Percentiles rank a stretch among this genome's conserved stretches.
Conservation (phyloP, 306 rosid genomes). For the Albizia julibrissin region DNA sequence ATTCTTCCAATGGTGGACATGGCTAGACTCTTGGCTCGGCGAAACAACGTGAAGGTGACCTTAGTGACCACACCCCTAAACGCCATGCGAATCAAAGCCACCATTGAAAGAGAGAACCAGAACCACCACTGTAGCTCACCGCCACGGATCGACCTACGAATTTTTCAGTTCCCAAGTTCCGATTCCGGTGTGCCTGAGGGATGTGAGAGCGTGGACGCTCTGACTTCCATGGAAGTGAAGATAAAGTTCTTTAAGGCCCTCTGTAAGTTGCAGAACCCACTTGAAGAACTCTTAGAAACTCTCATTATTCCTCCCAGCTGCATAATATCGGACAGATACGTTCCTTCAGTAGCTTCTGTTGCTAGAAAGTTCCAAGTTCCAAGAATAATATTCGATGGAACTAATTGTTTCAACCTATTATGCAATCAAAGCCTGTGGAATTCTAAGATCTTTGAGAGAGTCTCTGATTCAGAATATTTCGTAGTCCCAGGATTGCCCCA, state of each 20-base stretch:
- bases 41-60: constrained; percentile 49
- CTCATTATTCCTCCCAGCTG: constrained; percentile 50
- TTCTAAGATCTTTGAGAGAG: constrained; percentile 23
- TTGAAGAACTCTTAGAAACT: constrained; percentile 31
- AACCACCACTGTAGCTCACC: neutral
- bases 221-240: constrained; percentile 15
- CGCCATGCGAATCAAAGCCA: constrained; percentile 40
- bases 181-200: constrained; percentile 24
- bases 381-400: constrained; percentile 49
- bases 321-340: constrained; percentile 45
- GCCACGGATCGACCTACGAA: constrained; percentile 33
- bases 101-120: constrained; percentile 41
- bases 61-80: constrained; percentile 67
- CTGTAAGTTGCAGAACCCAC: constrained; percentile 34
- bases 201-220: constrained; percentile 36
- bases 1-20: constrained; percentile 3
- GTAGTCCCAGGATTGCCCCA: constrained; percentile 36
- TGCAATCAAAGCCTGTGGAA: constrained; percentile 21
- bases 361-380: constrained; percentile 44
- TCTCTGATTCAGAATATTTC: constrained; percentile 21
- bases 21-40: constrained; percentile 44
- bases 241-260: constrained; percentile 49
- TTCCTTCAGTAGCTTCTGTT: constrained; percentile 44
- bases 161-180: constrained; percentile 33
- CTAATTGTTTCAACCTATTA: constrained; percentile 37